Percentiles rank a stretch among this genome's conserved stretches.
Evolutionary conservation across 768 basidiomycete species (phyloP).

Genomic region (Clitopilus passeckerianus): DNA sequence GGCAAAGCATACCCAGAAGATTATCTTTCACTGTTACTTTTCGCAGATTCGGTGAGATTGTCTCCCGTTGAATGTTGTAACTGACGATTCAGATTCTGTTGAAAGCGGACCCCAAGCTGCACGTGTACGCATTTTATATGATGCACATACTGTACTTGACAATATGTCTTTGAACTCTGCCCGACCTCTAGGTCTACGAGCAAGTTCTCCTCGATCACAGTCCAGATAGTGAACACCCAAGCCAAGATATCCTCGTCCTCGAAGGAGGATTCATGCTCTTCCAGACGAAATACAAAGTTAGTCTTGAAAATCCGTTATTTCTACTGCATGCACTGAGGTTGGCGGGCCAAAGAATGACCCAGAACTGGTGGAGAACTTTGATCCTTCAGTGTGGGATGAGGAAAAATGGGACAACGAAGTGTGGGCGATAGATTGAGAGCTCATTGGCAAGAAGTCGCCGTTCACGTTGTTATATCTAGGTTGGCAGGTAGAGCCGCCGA

Average conservation of each 20-base stretch:
- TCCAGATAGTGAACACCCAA: slow-evolving; percentile 10
- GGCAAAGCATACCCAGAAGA: slow-evolving; percentile 50
- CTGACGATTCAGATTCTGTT: slow-evolving; percentile 1
- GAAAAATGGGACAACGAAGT: slow-evolving; percentile 49
- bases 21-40: slow-evolving; percentile 77
- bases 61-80: slow-evolving; percentile 4
- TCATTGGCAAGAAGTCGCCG: too few relatives aligned
- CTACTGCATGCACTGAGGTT: background rate
- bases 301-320: background rate
- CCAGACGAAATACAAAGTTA: slow-evolving; percentile 63
- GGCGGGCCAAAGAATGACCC: slow-evolving; percentile 45
- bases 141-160: too few relatives aligned
- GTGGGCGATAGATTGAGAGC: slow-evolving; percentile 29
- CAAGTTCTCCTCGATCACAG: slow-evolving; percentile 33
- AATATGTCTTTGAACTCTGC: too few relatives aligned
- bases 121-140: slow-evolving; percentile 35
- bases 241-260: slow-evolving; percentile 60
- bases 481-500: too few relatives aligned
- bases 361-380: slow-evolving; percentile 65
- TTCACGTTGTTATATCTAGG: too few relatives aligned
- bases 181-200: slow-evolving; percentile 51
- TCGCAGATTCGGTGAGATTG: slow-evolving; percentile 70
- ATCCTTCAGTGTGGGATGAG: background rate
- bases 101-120: slow-evolving; percentile 76
- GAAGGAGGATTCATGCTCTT: slow-evolving; percentile 71